Evolutionary conservation across 805 yeast species (phyloP), one percentile per base, ranked within the genome.

Genomic region (Wickerhamiella vanderwaltii): DNA sequence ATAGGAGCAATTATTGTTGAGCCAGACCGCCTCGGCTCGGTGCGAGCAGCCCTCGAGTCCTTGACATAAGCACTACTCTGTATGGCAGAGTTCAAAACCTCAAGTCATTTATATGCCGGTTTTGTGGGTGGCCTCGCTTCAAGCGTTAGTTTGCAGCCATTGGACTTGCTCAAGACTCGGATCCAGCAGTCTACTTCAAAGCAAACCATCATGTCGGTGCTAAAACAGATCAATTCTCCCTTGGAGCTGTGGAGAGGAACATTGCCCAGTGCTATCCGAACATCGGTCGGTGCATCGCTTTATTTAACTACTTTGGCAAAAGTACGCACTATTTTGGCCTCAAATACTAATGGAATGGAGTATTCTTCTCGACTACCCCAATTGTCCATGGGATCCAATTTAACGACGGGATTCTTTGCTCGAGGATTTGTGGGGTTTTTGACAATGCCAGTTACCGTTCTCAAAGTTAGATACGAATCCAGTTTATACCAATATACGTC

Each of bases 401-500:
- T 87, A 39, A 40, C 72, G 5, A 69, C 87, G 0, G 97, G 98
- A 3, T 81, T 83, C 32, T 51, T 77, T 2, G 77, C 93, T 1
- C 66, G 98, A 43, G 85, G 86, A 0, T 44, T 72, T 1, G 94
- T 86, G 1, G 98, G 98, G 1, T 71, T 78, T 48, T 47, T 83
- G 6, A 84, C 95, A 5, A 91, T 91, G 98, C 98, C 98, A 0
- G 71, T 91, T 7, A 91, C 98, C 0, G 76, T 91, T 3, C 61
- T 91, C 22, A 91, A 91, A 57, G 91, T 93, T 4, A 68, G 96
- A 28, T 86, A 72, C 53, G 97, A 91, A 62, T 83, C 95, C 4
- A 77, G 79, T 28, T 49, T 79, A 43, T 88, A 83, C 60, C 61
- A 71, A 31, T 85, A 86, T 60, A 67, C 62, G 23, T 74, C 91